Percentiles rank a stretch among this genome's conserved stretches.
Conservation (phyloP, 805 yeast genomes). For the Torulaspora microellipsoides region DNA sequence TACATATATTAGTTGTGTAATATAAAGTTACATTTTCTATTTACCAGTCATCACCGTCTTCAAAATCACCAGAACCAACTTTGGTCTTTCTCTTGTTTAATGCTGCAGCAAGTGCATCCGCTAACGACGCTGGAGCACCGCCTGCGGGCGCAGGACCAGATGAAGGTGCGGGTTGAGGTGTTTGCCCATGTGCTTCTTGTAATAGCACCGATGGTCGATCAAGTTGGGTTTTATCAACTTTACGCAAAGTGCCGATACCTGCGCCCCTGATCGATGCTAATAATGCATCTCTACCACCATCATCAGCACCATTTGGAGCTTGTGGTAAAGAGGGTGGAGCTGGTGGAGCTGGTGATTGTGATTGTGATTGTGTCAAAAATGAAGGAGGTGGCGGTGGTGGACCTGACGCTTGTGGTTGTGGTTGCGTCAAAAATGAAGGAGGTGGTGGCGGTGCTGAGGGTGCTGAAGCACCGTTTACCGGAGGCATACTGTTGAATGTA, state of each 20-base stretch:
- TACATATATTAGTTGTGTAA: not conserved
- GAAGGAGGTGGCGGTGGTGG: conserved; percentile 21
- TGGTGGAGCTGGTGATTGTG: conserved; percentile 9
- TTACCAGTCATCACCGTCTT: conserved; percentile 73
- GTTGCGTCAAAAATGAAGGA: conserved; percentile 19
- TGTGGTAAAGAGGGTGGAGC: conserved; percentile 14
- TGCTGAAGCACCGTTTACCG: conserved; percentile 13
- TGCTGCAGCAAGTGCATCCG: conserved; percentile 87
- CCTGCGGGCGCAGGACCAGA: conserved; percentile 34
- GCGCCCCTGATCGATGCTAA: conserved; percentile 83
- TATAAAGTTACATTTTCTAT: no score
- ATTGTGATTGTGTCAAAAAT: conserved; percentile 12
- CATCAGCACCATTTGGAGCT: conserved; percentile 34
- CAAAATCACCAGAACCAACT: conserved; percentile 88
- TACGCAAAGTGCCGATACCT: conserved; percentile 63
- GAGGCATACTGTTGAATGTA: conserved; percentile 10
- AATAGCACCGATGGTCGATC: conserved; percentile 73
- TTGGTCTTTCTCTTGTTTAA: conserved; percentile 75
- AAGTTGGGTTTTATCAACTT: conserved; percentile 76
- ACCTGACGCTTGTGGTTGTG: conserved; percentile 7
- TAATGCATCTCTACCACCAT: conserved; percentile 69
- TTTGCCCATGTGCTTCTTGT: conserved; percentile 67
- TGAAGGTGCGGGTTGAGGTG: conserved; percentile 23
- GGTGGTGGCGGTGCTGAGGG: conserved; percentile 23
- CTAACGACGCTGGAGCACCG: conserved; percentile 57